Conservation (phyloP, 768 basidiomycete genomes). For the Daedalea quercina region DNA sequence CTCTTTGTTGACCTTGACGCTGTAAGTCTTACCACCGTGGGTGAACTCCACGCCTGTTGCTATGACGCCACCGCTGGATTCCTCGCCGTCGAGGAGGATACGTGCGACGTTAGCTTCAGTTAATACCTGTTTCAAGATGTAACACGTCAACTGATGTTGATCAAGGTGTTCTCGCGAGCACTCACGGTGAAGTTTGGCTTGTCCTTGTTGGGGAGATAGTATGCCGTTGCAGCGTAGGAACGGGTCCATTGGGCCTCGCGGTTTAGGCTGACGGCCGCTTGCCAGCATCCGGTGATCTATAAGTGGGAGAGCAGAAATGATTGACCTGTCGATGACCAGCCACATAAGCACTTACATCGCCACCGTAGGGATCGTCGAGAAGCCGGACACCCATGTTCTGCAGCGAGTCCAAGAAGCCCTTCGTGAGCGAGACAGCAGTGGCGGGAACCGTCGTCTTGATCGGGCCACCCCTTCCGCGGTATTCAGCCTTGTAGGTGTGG, state of each 20-base stretch:
- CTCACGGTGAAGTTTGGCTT: neutral
- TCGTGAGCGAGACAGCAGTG: neutral
- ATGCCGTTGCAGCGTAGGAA: slow-evolving; percentile 16
- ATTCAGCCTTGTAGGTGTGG: slow-evolving; percentile 1
- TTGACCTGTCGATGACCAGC: neutral
- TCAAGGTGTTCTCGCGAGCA: neutral
- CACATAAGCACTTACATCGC: neutral
- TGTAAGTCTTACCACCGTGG: slow-evolving; percentile 19
- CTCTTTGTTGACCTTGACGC: slow-evolving; percentile 37
- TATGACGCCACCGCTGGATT: slow-evolving; percentile 16
- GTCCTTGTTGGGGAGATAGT: neutral
- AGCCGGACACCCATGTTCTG: neutral
- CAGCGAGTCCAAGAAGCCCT: neutral
- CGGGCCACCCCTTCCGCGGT: neutral
- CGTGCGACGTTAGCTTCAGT: neutral
- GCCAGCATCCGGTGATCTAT: slow-evolving; percentile 3
- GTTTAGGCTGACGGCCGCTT: slow-evolving; percentile 10
- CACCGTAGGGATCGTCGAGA: slow-evolving; percentile 1
- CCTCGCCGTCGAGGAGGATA: neutral
- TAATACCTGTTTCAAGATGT: neutral
- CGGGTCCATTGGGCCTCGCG: slow-evolving; percentile 14
- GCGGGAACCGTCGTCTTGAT: neutral
- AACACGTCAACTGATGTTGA: neutral
- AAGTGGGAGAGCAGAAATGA: neutral
- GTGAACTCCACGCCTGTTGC: slow-evolving; percentile 45